Evolutionary conservation across 805 yeast species (phyloP), one percentile per base, ranked within the genome.

Genomic region (Schwanniomyces polymorphus): DNA sequence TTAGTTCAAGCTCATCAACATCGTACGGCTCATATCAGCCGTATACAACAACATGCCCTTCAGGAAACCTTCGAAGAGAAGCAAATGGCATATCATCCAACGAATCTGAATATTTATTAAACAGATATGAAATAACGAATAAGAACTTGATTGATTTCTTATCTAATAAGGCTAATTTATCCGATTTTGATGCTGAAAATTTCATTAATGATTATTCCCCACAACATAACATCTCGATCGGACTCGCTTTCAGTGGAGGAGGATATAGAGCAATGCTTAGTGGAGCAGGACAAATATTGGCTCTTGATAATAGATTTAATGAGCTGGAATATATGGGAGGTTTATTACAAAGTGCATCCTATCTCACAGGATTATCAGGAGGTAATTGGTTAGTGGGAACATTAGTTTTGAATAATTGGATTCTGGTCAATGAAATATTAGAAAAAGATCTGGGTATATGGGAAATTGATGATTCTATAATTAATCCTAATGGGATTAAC

Each of bases 401-500:
- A 1, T 38, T 72, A 27, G 71, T 60, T n/a, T 52, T 71, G 43
- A 73, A 72, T 46, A 58, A 71, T 51, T 73, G 67, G 64, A 55
- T 63, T 6, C 57, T 70, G 1, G 69, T 70, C 9, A 64, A 47
- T 6, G 66, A 67, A 33, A 60, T 71, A 17, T 9, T 68, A 14
- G 45, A 53, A 14, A 60, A 58, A 5, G 47, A 56, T 8, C 46
- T 52, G 11, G 59, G 60, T 21, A 75, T 87, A 46, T 89, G 96
- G 96, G 81, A 88, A 55, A 72, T 89, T 44, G 74, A 74, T 10
- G 70, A 82, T 53, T 74, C 84, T 4, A 81, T 89, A 37, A 63
- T 83, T 55, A 72, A 76, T 49, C 84, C 87, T 11, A 84, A 81
- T 51, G 92, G 94, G 1, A 55, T 75, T 53, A 80, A 86, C 54